Evolutionary conservation across 225 moss, liverwort and hornwort species (phyloP), one percentile per base, ranked within the genome.

Genomic region (Thuidium tamariscinum): DNA sequence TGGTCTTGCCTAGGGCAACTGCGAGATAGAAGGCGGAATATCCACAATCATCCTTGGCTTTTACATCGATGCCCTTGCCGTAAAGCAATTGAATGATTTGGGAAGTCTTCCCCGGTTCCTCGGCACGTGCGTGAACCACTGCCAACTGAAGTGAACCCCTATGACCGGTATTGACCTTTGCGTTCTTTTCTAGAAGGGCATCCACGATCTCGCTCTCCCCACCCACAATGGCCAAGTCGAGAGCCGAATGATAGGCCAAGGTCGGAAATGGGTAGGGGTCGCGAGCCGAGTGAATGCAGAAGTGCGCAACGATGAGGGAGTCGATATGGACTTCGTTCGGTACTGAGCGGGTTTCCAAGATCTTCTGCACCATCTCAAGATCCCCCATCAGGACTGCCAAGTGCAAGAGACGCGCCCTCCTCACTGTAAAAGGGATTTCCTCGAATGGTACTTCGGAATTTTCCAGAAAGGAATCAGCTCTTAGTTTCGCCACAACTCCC

Each of bases 401-500:
- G 52, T 74, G 74, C n/a, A 74, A n/a, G 14, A 1, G 19, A 18
- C 11, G 0, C 2, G 0, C 11, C 2, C 1, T 0, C 2, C 0
- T 0, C 1, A 48, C 1, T 6, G 0, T 0, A 39, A 8, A 0
- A 41, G 10, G 30, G 0, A 0, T 5, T 44, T 5, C 11, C 6
- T 0, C 0, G 5, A 5, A 2, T 7, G 11, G 2, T 32, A 32
- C 0, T 73, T 19, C 0, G 2, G 7, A 7, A 21, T 8, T 21
- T 7, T 34, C 5, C 13, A 51, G 5, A 21, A 7, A 74, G 1
- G 74, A 8, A 21, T 52, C 9, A n/a, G 0, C 13, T 51, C 51
- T 13, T 4, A 51, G 13, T 21, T 21, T 8, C n/a, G 1, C n/a
- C 34, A 52, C 74, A 74, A 52, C 22, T n/a, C 8, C 2, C 1